A percentile compares a stretch with the other conserved stretches of the same genome.
Evolutionary conservation across 805 yeast species (phyloP).

Genomic region (Starmerella etchellsii): DNA sequence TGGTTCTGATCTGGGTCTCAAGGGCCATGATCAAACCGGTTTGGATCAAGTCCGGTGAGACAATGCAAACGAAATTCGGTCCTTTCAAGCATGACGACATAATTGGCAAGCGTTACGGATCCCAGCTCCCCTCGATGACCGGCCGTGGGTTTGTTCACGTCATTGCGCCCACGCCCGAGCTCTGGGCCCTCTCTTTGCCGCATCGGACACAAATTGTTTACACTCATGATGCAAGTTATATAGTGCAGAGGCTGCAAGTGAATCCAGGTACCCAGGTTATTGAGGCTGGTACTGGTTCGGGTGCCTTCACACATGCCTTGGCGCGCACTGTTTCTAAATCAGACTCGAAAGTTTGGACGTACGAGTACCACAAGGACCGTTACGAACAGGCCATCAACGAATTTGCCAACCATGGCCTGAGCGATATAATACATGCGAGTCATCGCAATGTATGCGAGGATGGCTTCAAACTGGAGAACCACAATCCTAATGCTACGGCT

Average conservation of each 20-base stretch:
- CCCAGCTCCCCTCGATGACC: conserved; percentile 59
- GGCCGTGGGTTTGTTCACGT: conserved; percentile 72
- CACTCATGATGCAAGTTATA: conserved; percentile 87
- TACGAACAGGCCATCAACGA: conserved; percentile 67
- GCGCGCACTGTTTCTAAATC: conserved; percentile 53
- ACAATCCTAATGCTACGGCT: conserved; percentile 40
- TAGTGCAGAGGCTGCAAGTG: conserved; percentile 67
- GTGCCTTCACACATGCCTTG: conserved; percentile 85
- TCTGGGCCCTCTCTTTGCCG: conserved; percentile 92
- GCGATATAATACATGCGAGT: conserved; percentile 48
- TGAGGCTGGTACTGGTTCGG: conserved; percentile 98
- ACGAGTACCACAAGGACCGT: conserved; percentile 82
- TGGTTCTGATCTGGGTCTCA: conserved; percentile 75
- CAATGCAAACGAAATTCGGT: conserved; percentile 78
- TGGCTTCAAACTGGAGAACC: conserved; percentile 44
- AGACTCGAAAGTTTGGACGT: conserved; percentile 59
- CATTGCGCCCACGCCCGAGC: conserved; percentile 83
- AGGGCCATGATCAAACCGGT: conserved; percentile 71
- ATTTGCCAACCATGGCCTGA: conserved; percentile 58
- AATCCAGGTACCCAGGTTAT: conserved; percentile 65
- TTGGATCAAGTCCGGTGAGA: conserved; percentile 43
- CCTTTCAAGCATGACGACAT: conserved; percentile 71
- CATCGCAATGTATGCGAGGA: conserved; percentile 87
- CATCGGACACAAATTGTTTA: conserved; percentile 97
- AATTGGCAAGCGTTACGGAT: conserved; percentile 72